A percentile compares a stretch with the other conserved stretches of the same genome.
Evolutionary conservation across 257 asterid genomes (phyloP).

Genomic region (Solanum piurae): DNA sequence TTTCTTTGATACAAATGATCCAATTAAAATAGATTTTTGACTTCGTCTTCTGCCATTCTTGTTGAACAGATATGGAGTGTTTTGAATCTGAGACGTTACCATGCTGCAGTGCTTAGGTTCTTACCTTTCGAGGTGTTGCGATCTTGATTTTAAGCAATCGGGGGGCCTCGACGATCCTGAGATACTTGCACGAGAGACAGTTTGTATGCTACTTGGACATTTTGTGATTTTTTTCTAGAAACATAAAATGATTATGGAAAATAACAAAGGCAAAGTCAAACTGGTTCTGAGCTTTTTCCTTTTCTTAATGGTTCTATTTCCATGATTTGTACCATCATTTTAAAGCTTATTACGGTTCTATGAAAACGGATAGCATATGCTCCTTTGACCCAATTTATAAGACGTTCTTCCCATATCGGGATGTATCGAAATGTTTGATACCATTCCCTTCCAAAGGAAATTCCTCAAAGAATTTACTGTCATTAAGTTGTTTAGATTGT

Average conservation of each 20-base stretch:
- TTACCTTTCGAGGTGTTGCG: conserved; percentile 81
- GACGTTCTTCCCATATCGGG: neutral
- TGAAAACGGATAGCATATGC: neutral
- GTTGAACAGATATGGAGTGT: conserved; percentile 70
- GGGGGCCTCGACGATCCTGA: conserved; percentile 95
- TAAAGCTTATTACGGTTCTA: neutral
- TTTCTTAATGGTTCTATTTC: neutral
- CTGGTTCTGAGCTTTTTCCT: neutral
- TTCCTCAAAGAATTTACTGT: neutral
- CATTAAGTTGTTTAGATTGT: neutral
- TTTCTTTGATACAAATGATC: neutral
- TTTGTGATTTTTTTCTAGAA: neutral
- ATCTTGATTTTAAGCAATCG: conserved; percentile 65
- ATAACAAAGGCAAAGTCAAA: neutral
- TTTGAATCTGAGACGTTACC: conserved; percentile 55
- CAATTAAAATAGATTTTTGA: neutral
- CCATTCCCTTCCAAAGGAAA: neutral
- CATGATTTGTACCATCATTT: neutral
- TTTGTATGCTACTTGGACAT: conserved; percentile 56
- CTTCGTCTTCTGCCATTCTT: neutral
- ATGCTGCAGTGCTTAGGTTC: conserved; percentile 94
- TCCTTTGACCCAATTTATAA: neutral
- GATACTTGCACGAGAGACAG: conserved; percentile 94
- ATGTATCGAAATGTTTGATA: neutral
- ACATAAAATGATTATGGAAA: neutral